phyloP scores from a whole-genome alignment of 495 filamentous ascomycete genomes.

The Podospora anserina region DNA sequence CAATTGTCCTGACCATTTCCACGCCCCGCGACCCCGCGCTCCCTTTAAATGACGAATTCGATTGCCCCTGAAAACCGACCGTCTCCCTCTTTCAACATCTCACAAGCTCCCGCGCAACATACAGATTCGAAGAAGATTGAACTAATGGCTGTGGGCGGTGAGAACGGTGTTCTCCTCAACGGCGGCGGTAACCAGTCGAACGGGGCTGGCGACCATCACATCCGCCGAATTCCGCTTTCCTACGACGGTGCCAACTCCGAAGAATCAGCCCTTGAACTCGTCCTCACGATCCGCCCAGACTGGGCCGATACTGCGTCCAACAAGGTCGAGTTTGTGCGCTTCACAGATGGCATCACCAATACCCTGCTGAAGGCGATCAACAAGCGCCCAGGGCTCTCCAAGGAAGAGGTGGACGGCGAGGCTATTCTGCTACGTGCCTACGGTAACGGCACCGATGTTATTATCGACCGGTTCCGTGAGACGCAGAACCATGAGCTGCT shows the following conservation, averaged over 20 bases:
- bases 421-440: constrained; percentile 91
- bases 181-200: constrained; percentile 25
- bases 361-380: constrained; percentile 89
- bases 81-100: background rate
- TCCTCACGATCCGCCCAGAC: constrained; percentile 75
- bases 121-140: background rate
- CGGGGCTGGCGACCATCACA: constrained; percentile 27
- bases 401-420: constrained; percentile 77
- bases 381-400: constrained; percentile 67
- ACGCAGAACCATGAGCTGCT: constrained; percentile 64
- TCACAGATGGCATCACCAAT: constrained; percentile 98
- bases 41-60: constrained; percentile 1
- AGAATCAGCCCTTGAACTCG: constrained; percentile 70
- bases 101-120: background rate
- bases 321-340: constrained; percentile 81
- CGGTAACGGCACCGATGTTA: constrained; percentile 86
- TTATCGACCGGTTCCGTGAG: constrained; percentile 95
- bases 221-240: constrained; percentile 63
- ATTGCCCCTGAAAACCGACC: constrained; percentile 2
- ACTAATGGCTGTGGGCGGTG: constrained; percentile 31
- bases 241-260: constrained; percentile 74
- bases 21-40: background rate
- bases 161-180: constrained; percentile 23
- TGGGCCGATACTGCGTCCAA: constrained; percentile 68
- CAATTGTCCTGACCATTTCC: background rate